Evolutionary conservation across 1,284 basidiomycete species (phyloP).

Genomic region (Veloboletus limbatus): DNA sequence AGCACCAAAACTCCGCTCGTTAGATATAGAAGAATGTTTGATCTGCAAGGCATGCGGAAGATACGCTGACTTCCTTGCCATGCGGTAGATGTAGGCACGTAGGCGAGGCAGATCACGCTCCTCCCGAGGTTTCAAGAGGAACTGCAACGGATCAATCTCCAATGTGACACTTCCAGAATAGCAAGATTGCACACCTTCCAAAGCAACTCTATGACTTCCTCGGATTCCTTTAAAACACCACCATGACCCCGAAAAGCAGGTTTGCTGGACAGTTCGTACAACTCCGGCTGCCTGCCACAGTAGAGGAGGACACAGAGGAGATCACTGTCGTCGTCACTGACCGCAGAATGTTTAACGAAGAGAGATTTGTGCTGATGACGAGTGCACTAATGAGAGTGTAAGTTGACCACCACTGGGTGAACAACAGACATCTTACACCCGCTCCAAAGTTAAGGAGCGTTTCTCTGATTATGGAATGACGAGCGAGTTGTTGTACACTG

Average conservation of each 20-base stretch:
- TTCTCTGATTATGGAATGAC: constrained; percentile 15
- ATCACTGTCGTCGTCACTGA: constrained; percentile 17
- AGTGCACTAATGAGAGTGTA: constrained; percentile 7
- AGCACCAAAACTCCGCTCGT: background rate
- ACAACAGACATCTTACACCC: constrained; percentile 8
- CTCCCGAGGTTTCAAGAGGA: constrained; percentile 5
- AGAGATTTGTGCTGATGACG: constrained; percentile 16
- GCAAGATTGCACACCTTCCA: constrained; percentile 20
- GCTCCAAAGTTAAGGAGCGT: constrained; percentile 10
- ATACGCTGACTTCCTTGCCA: constrained; percentile 31
- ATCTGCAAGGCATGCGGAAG: constrained; percentile 22
- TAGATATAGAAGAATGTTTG: background rate
- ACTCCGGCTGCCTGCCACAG: constrained; percentile 17
- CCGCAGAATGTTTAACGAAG: background rate
- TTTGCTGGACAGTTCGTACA: constrained; percentile 14
- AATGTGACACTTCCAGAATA: background rate
- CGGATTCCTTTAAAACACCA: constrained; percentile 7
- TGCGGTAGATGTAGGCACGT: constrained; percentile 24
- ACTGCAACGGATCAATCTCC: constrained; percentile 9
- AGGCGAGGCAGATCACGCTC: constrained; percentile 15
- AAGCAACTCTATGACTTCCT: constrained; percentile 23
- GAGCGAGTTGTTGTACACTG: constrained; percentile 20
- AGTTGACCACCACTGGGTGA: background rate
- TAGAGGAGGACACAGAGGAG: constrained; percentile 23
- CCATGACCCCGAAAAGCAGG: background rate